Base-by-base conservation (phyloP, 2,329 filamentous ascomycete species). In the Aureobasidium sp. region DNA sequence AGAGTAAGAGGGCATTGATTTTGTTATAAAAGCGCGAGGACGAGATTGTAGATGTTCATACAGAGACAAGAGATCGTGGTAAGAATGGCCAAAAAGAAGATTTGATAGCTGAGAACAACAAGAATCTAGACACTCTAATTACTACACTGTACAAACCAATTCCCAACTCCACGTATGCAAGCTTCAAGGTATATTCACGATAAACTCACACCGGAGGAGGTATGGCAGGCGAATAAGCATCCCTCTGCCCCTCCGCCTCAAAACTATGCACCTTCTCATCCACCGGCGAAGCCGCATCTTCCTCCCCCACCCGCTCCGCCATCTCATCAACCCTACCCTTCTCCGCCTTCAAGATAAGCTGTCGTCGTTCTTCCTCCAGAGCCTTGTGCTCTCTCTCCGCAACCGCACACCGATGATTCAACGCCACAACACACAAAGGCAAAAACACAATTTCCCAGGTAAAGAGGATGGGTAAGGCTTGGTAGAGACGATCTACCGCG, bases 381-480 rank as follows among this genome's bases (percentile, higher is more conserved):
- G 62, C 63, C n/a, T 37, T 47, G 31, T 58, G 42, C 7, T 51
- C 60, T 22, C 48, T 45, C 8, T 48, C 63, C 2, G 63, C 63
- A 22, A 37, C 60, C 1, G 27, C 45, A 49, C 68, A 70, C 2
- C 69, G 66, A 25, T 65, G 49, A 48, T 71, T 67, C 39, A 69
- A 66, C 1, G 65, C 55, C 15, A 66, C 61, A 1, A 66, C 66
- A 2, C 64, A 63, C 11, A 70, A 36, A 20, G 67, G 66, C 2
- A 67, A 48, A 31, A 66, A 65, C 0, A 69, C 52, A 11, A 77
- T 25, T 67, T 76, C 75, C 70, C 73, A 78, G 0, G 71, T 67
- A 59, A 79, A 79, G 36, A 80, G 63, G 15, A 80, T 71, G 0
- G 78, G 77, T 8, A 81, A 68, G 0, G 75, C 70, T 45, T 73